Conservation (phyloP, 192 early-diverging fungal genomes). For the Entomortierella chlamydospora region DNA sequence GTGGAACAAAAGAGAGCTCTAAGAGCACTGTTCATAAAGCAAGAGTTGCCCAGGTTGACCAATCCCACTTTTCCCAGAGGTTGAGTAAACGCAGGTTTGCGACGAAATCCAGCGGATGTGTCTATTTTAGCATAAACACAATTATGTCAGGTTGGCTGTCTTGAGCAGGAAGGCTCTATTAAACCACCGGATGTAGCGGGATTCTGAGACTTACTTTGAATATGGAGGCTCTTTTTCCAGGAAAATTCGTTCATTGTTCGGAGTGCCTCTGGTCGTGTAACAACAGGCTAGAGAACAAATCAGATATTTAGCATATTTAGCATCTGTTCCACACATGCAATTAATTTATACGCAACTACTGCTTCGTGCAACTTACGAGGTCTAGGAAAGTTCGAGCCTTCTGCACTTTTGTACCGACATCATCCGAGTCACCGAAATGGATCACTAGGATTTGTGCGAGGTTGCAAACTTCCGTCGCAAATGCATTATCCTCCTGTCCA, state of each 20-base stretch:
- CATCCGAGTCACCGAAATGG: conserved; percentile 36
- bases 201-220: conserved; percentile 22
- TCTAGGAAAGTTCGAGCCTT: conserved; percentile 28
- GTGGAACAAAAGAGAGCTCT: conserved; percentile 62
- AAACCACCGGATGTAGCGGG: neutral
- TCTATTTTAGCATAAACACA: conserved; percentile 4
- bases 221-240: conserved; percentile 41
- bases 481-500: conserved; percentile 26
- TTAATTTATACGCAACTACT: neutral
- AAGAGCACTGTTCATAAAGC: conserved; percentile 88
- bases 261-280: conserved; percentile 25
- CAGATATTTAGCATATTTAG: neutral
- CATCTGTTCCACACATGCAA: neutral
- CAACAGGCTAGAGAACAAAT: conserved; percentile 19
- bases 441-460: conserved; percentile 40
- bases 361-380: conserved; percentile 10
- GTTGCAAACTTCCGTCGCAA: conserved; percentile 28
- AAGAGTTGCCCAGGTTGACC: conserved; percentile 87
- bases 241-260: conserved; percentile 30
- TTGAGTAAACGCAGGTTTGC: conserved; percentile 20
- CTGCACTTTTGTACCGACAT: conserved; percentile 25
- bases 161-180: too few relatives aligned
- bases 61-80: conserved; percentile 65
- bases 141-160: neutral
- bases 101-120: conserved; percentile 15